phyloP scores from a whole-genome alignment of 371 early-diverging fungal genomes.

The Mortierella sp. region DNA sequence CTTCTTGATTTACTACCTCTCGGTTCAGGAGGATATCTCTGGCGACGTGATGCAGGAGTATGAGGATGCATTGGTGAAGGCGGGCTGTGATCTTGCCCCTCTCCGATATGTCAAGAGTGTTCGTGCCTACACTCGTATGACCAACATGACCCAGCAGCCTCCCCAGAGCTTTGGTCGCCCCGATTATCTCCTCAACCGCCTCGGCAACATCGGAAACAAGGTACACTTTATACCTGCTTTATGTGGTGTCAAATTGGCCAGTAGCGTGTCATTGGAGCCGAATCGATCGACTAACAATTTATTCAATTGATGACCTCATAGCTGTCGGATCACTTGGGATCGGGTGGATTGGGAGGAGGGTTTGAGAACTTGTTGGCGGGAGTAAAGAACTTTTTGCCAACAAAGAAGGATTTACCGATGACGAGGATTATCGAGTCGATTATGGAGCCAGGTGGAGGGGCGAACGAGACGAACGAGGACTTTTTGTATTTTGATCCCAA shows the following conservation, averaged over 20 bases:
- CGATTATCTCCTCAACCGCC: conserved; percentile 75
- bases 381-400: conserved; percentile 94
- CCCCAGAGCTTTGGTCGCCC: conserved; percentile 65
- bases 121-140: conserved; percentile 80
- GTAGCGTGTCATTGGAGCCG: not conserved
- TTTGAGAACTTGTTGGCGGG: conserved; percentile 92
- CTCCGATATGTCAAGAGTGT: conserved; percentile 87
- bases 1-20: conserved; percentile 89
- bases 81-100: conserved; percentile 82
- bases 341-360: conserved; percentile 84
- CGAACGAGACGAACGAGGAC: conserved; percentile 78
- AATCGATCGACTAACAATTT: not conserved
- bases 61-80: conserved; percentile 81
- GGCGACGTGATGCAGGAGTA: conserved; percentile 87
- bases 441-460: conserved; percentile 76
- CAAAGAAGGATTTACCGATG: conserved; percentile 88
- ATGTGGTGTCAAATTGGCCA: not conserved
- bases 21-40: conserved; percentile 77
- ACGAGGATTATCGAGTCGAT: conserved; percentile 89
- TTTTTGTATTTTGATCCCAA: conserved; percentile 94
- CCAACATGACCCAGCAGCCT: conserved; percentile 68
- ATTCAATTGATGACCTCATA: conserved; percentile 29
- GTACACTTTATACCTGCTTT: conserved; percentile 55
- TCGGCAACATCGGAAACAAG: conserved; percentile 90
- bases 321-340: conserved; percentile 84